Evolutionary conservation across 2,329 filamentous ascomycete genomes (phyloP).

Genomic region (Xylaria sp.): DNA sequence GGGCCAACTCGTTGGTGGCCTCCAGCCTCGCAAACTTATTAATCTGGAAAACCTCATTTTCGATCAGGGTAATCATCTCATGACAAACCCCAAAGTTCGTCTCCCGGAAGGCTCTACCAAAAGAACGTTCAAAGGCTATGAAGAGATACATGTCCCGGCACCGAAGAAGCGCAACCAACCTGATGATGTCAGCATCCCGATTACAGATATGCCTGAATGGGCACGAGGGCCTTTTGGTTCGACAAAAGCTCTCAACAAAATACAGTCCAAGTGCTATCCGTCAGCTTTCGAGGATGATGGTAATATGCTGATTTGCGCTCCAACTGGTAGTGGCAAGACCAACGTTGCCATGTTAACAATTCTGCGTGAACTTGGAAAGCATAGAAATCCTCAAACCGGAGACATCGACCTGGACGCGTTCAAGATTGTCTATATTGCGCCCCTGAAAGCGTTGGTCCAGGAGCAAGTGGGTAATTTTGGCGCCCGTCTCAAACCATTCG

Average conservation of each 20-base stretch:
- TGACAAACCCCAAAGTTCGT: slow-evolving; percentile 98
- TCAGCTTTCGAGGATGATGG: slow-evolving; percentile 93
- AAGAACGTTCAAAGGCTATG: slow-evolving; percentile 95
- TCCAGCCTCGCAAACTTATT: slow-evolving; percentile 87
- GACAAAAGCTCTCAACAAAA: slow-evolving; percentile 89
- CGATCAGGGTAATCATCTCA: slow-evolving; percentile 97
- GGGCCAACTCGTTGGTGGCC: slow-evolving; percentile 78
- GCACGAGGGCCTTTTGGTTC: slow-evolving; percentile 85
- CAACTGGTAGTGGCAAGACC: slow-evolving; percentile 97
- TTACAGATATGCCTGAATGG: slow-evolving; percentile 93
- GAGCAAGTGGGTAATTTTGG: slow-evolving; percentile 99
- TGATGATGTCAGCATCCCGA: slow-evolving; percentile 82
- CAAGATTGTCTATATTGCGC: slow-evolving; percentile 98
- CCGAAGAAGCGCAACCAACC: slow-evolving; percentile 89
- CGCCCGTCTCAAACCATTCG: slow-evolving; percentile 87
- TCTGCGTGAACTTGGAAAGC: slow-evolving; percentile 94
- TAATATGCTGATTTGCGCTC: slow-evolving; percentile 97
- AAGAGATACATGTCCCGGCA: slow-evolving; percentile 95
- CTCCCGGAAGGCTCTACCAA: slow-evolving; percentile 96
- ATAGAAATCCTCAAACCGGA: slow-evolving; percentile 88
- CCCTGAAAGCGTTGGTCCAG: slow-evolving; percentile 93
- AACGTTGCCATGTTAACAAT: slow-evolving; percentile 99
- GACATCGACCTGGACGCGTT: slow-evolving; percentile 95
- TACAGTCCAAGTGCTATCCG: slow-evolving; percentile 93
- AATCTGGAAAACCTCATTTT: slow-evolving; percentile 97